Evolutionary conservation across 177 flowering plant species (phyloP), one percentile per base, ranked within the genome.

Genomic region (Telopea speciosissima): DNA sequence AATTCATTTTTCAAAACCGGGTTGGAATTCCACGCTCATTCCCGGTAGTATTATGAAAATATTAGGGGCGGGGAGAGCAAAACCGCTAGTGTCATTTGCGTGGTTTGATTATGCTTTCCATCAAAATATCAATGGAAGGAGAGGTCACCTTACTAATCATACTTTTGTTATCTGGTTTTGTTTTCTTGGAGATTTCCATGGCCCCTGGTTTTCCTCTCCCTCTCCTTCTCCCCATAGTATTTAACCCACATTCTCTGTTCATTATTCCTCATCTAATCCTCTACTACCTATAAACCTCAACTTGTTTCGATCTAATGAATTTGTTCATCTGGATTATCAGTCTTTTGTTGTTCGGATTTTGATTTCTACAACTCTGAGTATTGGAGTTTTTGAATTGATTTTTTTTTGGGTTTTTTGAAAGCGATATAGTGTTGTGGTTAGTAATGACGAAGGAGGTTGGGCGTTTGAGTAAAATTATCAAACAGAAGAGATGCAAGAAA

Each of bases 161-260:
- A 2, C 31, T 28, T 28, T 66, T 59, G 24, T 56, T 56, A 10
- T 70, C 77, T 23, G 63, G 68, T 56, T 65, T 65, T 72, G 23
- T 0, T 36, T 36, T 24, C 9, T 36, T 36, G 9, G 7, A 5
- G 40, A 36, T 5, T 31, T 23, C 42, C 5, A 75, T 79, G 82
- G 86, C 85, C 86, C 86, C 81, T 82, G 76, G 86, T 84, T 84
- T 84, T 83, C 66, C 54, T 26, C 56, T 65, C 59, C 59, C 56
- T 22, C 26, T 69, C 33, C 6, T 36, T 0, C 40, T 36, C 33
- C 33, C 2, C 33, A 25, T 9, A 16, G 3, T 68, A 68, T 54
- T 21, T 58, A 31, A 58, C 45, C 44, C 26, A 23, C 26, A 60
- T 60, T 59, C 16, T 23, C 33, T 24, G 54, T 59, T 3, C 19